These are phyloP conservation scores for Solanum pinnatisectum DNA, from an alignment of 257 asterid species.

Conservation along the genomic window DNA sequence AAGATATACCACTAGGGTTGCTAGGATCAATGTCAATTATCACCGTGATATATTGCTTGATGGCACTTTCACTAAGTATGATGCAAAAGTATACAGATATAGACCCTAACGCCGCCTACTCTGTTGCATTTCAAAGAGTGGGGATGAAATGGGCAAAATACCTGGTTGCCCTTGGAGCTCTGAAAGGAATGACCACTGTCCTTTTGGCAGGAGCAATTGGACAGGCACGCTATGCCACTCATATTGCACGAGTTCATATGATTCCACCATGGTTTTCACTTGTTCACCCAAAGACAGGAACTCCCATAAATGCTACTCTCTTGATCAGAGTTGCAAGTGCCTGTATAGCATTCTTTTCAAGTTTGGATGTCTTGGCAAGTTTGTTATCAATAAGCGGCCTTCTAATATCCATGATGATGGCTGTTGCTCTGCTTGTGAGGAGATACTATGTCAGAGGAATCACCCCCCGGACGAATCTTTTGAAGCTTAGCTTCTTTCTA, in stretches of 20 bases:
- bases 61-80: conserved; percentile 49
- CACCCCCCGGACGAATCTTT: conserved; percentile 20
- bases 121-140: conserved; percentile 45
- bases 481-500: conserved; percentile 19
- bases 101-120: conserved; percentile 41
- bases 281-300: conserved; percentile 52
- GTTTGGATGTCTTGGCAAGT: conserved; percentile 33
- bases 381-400: conserved; percentile 40
- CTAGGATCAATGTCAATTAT: conserved; percentile 61
- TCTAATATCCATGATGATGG: conserved; percentile 52
- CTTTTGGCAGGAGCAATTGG: conserved; percentile 47
- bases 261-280: conserved; percentile 59
- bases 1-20: conserved; percentile 50
- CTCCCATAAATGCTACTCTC: conserved; percentile 54
- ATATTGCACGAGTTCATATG: conserved; percentile 53
- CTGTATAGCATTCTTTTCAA: conserved; percentile 37
- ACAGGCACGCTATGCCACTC: conserved; percentile 52
- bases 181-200: conserved; percentile 58
- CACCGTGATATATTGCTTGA: conserved; percentile 50
- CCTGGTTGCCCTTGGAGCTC: conserved; percentile 46
- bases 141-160: conserved; percentile 62
- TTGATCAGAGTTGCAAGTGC: conserved; percentile 32
- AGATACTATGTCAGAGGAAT: conserved; percentile 32
- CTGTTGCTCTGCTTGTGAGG: conserved; percentile 49
- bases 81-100: conserved; percentile 43